Evolutionary conservation across 164 flowering plant species (phyloP).

Genomic region (Malania oleifera): DNA sequence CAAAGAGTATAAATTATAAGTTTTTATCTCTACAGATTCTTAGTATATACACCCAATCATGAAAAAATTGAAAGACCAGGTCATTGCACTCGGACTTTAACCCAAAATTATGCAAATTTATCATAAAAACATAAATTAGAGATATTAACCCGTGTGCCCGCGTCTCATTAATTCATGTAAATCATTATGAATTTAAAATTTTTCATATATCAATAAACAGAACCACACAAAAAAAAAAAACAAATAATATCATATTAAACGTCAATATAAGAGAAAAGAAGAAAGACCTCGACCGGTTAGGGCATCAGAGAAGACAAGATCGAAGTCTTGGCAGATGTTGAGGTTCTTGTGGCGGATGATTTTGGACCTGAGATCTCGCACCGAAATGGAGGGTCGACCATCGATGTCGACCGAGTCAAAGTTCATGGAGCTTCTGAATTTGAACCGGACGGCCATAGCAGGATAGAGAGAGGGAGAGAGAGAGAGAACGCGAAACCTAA

Average conservation of each 20-base stretch:
- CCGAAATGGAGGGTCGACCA: slow-evolving; percentile 41
- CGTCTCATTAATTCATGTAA: no score
- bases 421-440: slow-evolving; percentile 55
- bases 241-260: background rate
- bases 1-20: no score
- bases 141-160: no score
- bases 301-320: slow-evolving; percentile 60
- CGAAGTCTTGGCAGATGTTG: slow-evolving; percentile 43
- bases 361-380: slow-evolving; percentile 46
- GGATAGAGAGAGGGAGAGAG: background rate
- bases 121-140: background rate
- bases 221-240: no score
- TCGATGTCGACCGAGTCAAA: slow-evolving; percentile 52
- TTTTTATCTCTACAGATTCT: no score
- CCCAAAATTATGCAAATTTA: background rate
- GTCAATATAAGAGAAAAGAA: background rate
- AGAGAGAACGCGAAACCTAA: no score
- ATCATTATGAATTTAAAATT: no score
- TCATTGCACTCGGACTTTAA: no score
- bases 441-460: slow-evolving; percentile 54
- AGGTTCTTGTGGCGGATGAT: slow-evolving; percentile 41
- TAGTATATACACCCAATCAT: no score
- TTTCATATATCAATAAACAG: background rate
- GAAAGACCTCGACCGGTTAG: slow-evolving; percentile 47
- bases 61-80: no score